These are phyloP conservation scores for Penicillium macrosclerotiorum DNA, from an alignment of 495 filamentous ascomycete genomes.

Conservation along the genomic window DNA sequence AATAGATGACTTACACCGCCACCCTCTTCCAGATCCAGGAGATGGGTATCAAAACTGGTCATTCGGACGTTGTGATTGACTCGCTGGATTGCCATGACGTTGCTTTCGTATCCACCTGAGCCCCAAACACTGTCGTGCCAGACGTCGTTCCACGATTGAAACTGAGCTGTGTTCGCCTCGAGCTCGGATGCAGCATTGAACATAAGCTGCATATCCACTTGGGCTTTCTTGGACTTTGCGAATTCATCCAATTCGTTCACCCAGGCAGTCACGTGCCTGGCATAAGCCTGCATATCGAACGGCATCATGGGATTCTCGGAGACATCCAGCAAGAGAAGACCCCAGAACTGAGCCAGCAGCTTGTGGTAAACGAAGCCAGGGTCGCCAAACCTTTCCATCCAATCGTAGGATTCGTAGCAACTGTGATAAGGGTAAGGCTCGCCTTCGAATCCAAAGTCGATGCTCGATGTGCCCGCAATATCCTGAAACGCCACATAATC, in stretches of 20 bases:
- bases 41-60: conserved; percentile 76
- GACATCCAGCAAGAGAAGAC: conserved; percentile 80
- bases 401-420: conserved; percentile 86
- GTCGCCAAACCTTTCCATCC: conserved; percentile 77
- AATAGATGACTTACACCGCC: conserved; percentile 61
- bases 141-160: conserved; percentile 67
- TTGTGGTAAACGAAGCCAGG: conserved; percentile 81
- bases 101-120: conserved; percentile 67
- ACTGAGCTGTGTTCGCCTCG: conserved; percentile 55
- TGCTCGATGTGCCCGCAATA: conserved; percentile 84
- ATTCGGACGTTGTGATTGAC: conserved; percentile 69
- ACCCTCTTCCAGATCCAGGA: conserved; percentile 68
- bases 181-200: conserved; percentile 61
- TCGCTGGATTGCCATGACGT: conserved; percentile 58
- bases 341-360: conserved; percentile 73
- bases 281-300: conserved; percentile 79
- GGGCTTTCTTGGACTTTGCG: conserved; percentile 51
- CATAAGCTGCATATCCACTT: conserved; percentile 58
- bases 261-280: conserved; percentile 57
- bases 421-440: conserved; percentile 71
- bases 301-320: conserved; percentile 77
- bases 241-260: conserved; percentile 64
- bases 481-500: conserved; percentile 93
- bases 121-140: conserved; percentile 70
- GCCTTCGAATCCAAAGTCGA: conserved; percentile 81